A percentile compares a stretch with the other conserved stretches of the same genome.
Conservation (phyloP, 192 early-diverging fungal genomes). For the Gryganskiella cystojenkinii region DNA sequence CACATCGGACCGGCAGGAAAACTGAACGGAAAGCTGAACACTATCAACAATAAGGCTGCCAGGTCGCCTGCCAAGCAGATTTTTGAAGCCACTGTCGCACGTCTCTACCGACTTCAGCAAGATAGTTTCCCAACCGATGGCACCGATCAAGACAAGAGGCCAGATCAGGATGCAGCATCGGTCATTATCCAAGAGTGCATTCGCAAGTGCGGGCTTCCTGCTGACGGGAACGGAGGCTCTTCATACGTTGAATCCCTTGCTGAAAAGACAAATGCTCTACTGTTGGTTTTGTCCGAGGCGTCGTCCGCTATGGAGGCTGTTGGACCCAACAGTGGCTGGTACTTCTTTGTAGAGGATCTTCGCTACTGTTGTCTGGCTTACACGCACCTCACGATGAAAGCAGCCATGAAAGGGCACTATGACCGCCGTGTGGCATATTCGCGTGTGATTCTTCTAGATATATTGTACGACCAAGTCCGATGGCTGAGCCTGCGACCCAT, state of each 20-base stretch:
- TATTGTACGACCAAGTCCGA: neutral
- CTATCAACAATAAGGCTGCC: constrained; percentile 1
- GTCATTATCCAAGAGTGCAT: constrained; percentile 41
- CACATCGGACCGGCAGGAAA: neutral
- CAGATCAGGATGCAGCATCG: neutral
- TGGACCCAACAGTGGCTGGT: constrained; percentile 29
- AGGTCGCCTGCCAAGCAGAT: constrained; percentile 29
- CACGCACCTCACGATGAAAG: neutral
- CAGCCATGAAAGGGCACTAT: constrained; percentile 2
- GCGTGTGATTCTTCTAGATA: neutral
- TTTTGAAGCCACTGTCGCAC: constrained; percentile 43
- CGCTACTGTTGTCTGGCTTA: constrained; percentile 8
- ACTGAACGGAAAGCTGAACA: neutral
- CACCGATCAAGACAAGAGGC: neutral
- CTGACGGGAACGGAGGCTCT: constrained; percentile 21
- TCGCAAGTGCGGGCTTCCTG: constrained; percentile 41
- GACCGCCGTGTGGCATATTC: constrained; percentile 14
- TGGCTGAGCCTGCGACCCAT: constrained; percentile 4
- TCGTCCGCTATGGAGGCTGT: neutral
- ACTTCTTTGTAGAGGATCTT: constrained; percentile 49
- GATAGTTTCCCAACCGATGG: neutral
- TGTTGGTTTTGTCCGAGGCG: constrained; percentile 8
- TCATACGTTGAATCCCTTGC: constrained; percentile 30
- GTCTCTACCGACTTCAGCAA: constrained; percentile 30
- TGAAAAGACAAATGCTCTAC: constrained; percentile 15